Evolutionary conservation across 495 filamentous ascomycete species (phyloP).

Genomic region (Aspergillus saccharolyticus): DNA sequence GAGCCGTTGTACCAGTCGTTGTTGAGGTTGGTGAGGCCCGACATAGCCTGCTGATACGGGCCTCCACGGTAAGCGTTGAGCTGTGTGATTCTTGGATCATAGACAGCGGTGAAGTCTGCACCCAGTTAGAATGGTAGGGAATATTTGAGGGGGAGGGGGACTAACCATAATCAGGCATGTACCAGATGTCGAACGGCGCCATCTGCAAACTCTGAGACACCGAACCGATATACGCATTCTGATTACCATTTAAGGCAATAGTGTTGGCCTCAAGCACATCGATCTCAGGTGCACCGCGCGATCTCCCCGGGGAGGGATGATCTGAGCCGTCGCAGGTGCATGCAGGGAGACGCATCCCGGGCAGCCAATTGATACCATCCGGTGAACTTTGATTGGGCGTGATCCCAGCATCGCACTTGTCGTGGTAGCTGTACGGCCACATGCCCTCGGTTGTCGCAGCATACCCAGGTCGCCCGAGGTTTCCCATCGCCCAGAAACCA

Average conservation of each 20-base stretch:
- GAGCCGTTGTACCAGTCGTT: slow-evolving; percentile 73
- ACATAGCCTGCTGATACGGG: slow-evolving; percentile 68
- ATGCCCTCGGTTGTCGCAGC: slow-evolving; percentile 67
- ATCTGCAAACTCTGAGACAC: slow-evolving; percentile 70
- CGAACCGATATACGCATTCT: slow-evolving; percentile 46
- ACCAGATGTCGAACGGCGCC: slow-evolving; percentile 74
- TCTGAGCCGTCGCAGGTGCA: slow-evolving; percentile 63
- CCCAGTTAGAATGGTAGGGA: neutral
- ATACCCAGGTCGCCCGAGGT: slow-evolving; percentile 65
- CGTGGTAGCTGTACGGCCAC: slow-evolving; percentile 75
- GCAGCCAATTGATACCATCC: slow-evolving; percentile 64
- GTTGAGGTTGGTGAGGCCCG: slow-evolving; percentile 66
- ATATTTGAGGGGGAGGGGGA: neutral
- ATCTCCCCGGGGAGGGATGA: slow-evolving; percentile 65
- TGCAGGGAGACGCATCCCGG: slow-evolving; percentile 68
- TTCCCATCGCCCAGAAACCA: slow-evolving; percentile 78
- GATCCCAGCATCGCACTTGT: slow-evolving; percentile 69
- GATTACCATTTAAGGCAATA: slow-evolving; percentile 44
- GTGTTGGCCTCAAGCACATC: slow-evolving; percentile 71
- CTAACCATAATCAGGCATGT: slow-evolving; percentile 63
- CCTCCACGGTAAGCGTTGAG: slow-evolving; percentile 67
- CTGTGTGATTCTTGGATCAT: slow-evolving; percentile 51
- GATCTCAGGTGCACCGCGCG: slow-evolving; percentile 70
- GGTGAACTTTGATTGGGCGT: slow-evolving; percentile 69
- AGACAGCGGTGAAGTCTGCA: slow-evolving; percentile 57